phyloP scores from a whole-genome alignment of 1,284 basidiomycete species.

The Naganishia cerealis region DNA sequence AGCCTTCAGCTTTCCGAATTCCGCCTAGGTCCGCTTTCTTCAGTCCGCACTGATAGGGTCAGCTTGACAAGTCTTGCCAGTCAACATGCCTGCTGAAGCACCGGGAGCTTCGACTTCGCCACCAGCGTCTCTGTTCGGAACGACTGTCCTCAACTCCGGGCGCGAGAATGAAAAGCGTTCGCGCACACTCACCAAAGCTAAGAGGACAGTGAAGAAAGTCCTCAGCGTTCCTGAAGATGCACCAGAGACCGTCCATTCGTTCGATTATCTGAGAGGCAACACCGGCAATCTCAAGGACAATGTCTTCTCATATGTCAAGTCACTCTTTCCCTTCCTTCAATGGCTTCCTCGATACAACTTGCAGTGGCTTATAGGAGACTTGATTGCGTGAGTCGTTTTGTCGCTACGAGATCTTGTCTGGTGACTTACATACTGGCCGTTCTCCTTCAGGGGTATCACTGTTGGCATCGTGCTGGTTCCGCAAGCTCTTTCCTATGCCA shows the following conservation, averaged over 20 bases:
- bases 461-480: conserved; percentile 89
- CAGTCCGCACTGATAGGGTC: background rate
- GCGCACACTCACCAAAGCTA: conserved; percentile 16
- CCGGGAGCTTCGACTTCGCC: conserved; percentile 20
- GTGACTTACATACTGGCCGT: background rate
- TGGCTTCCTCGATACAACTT: conserved; percentile 79
- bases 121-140: conserved; percentile 22
- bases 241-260: conserved; percentile 42
- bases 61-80: conserved; percentile 2
- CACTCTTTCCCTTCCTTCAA: conserved; percentile 76
- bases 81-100: conserved; percentile 25
- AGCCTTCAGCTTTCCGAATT: conserved; percentile 14
- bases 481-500: conserved; percentile 63
- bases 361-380: conserved; percentile 62
- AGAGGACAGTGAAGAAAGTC: conserved; percentile 38
- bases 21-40: background rate
- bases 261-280: conserved; percentile 33
- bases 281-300: conserved; percentile 45
- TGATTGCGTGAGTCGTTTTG: conserved; percentile 63
- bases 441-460: conserved; percentile 62
- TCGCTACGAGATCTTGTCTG: background rate
- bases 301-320: conserved; percentile 64
- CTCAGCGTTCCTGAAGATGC: conserved; percentile 46
- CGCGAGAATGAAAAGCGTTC: conserved; percentile 1
- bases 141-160: conserved; percentile 18